phyloP scores from a whole-genome alignment of 2,329 filamentous ascomycete genomes.

The Mariannaea sp. region DNA sequence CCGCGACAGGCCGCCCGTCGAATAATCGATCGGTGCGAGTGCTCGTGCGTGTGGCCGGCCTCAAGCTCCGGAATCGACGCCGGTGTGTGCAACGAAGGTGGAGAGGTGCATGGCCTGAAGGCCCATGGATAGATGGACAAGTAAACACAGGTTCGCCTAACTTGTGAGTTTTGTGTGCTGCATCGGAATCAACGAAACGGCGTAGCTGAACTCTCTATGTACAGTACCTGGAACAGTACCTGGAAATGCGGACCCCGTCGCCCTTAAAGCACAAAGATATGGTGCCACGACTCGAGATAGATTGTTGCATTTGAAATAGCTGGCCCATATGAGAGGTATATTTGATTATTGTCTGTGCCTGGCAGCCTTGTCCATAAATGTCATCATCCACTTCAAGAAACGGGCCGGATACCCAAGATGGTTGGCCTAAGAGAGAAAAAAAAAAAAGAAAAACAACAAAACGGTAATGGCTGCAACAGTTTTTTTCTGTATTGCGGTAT shows the following conservation, averaged over 20 bases:
- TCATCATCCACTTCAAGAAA: slow-evolving; percentile 6
- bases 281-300: slow-evolving; percentile 19
- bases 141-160: slow-evolving; percentile 13
- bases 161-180: slow-evolving; percentile 12
- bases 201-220: slow-evolving; percentile 18
- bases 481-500: slow-evolving; percentile 11
- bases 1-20: neutral
- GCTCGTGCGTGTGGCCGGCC: slow-evolving; percentile 18
- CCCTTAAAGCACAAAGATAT: slow-evolving; percentile 26
- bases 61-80: slow-evolving; percentile 28
- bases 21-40: neutral
- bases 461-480: neutral
- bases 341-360: too few species aligned
- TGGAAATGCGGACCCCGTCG: too few species aligned
- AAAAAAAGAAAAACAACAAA: too few species aligned
- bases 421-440: too few species aligned
- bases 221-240: slow-evolving; percentile 17
- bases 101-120: slow-evolving; percentile 5
- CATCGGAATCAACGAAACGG: slow-evolving; percentile 5
- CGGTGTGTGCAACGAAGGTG: slow-evolving; percentile 26
- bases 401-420: slow-evolving; percentile 17
- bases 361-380: neutral
- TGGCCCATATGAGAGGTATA: slow-evolving; percentile 13
- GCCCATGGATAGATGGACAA: too few species aligned
- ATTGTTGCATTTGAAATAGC: neutral